phyloP scores from a whole-genome alignment of 345 rosid genomes.

The Psidium friedrichsthalianum region DNA sequence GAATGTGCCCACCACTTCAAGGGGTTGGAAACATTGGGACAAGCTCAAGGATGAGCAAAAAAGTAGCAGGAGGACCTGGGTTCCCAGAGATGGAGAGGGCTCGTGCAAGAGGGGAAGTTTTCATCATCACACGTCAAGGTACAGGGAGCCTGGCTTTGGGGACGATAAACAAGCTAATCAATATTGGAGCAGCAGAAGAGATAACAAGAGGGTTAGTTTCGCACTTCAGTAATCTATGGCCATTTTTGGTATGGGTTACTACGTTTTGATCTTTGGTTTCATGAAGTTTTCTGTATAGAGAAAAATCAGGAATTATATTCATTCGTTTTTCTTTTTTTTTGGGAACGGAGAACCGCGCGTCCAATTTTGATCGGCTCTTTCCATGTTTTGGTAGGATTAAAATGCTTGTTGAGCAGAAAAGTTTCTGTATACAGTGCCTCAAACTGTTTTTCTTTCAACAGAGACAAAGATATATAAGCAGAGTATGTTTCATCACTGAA shows the following conservation, averaged over 20 bases:
- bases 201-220: constrained; percentile 36
- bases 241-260: neutral
- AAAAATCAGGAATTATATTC: neutral
- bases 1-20: constrained; percentile 6
- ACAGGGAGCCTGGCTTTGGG: constrained; percentile 3
- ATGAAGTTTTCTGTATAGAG: neutral
- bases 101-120: constrained; percentile 36
- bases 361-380: neutral
- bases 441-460: neutral
- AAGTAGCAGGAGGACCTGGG: constrained; percentile 11
- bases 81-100: constrained; percentile 19
- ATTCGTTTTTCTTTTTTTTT: neutral
- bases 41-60: constrained; percentile 3
- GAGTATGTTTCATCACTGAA: neutral
- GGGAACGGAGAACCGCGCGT: neutral
- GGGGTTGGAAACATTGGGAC: constrained; percentile 17
- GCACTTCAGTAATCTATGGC: neutral
- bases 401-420: neutral
- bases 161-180: constrained; percentile 16
- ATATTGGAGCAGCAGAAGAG: constrained; percentile 11
- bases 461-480: neutral
- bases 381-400: neutral
- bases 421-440: neutral
- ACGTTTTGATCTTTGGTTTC: neutral
- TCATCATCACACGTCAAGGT: constrained; percentile 12